A percentile compares a stretch with the other conserved stretches of the same genome.
Conservation (phyloP, 306 rosid genomes). For the Canavalia ensiformis region DNA sequence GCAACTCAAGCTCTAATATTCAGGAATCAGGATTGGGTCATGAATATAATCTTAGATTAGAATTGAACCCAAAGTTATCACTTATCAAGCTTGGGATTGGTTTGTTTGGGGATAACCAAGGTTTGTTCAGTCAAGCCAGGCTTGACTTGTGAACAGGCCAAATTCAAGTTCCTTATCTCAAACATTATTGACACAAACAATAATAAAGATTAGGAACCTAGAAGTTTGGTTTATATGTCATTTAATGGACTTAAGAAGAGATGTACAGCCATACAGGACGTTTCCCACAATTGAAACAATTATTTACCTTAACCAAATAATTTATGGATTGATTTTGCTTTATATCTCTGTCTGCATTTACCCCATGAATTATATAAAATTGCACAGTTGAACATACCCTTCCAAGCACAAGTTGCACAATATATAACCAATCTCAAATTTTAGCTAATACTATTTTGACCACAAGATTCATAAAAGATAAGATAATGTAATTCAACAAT, state of each 20-base stretch:
- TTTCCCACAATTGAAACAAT: conserved; percentile 2
- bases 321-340: conserved; percentile 20
- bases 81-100: conserved; percentile 14
- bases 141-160: conserved; percentile 2
- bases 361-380: background rate
- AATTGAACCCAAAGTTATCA: background rate
- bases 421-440: conserved; percentile 29
- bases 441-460: conserved; percentile 13
- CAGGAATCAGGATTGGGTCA: conserved; percentile 4
- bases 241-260: background rate
- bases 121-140: conserved; percentile 12
- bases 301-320: conserved; percentile 23
- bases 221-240: background rate
- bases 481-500: conserved; percentile 28
- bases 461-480: conserved; percentile 20
- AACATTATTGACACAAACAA: background rate
- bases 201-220: background rate
- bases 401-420: conserved; percentile 36
- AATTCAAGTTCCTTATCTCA: background rate
- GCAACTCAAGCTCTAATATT: background rate
- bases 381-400: conserved; percentile 8
- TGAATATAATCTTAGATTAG: conserved; percentile 7
- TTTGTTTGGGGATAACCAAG: background rate
- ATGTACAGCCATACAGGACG: background rate
- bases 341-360: conserved; percentile 5